Evolutionary conservation across 495 filamentous ascomycete genomes (phyloP), one percentile per base, ranked within the genome.

Genomic region (Penicilliopsis zonata): DNA sequence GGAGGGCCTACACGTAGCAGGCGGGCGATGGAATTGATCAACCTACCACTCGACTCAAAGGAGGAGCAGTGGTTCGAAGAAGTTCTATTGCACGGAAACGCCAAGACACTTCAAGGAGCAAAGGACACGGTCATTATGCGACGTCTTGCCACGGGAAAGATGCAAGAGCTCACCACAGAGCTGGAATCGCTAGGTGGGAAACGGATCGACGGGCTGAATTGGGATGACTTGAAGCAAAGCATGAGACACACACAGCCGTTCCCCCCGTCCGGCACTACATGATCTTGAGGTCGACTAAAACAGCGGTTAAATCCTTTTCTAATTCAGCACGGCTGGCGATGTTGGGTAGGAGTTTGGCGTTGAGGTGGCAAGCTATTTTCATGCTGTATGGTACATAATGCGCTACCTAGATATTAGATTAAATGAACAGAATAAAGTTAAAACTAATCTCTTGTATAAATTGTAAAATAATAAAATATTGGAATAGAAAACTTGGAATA

Each of bases 41-140:
- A 72, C 38, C 53, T 86, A 38, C 79, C 82, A 3, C 68, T 86
- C 17, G 70, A 67, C 33, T 57, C 61, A 5, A 61, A 70, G 21
- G 83, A 90, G 53, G 80, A 84, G 46, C 40, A 50, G 24, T 87
- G 82, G 82, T 74, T 87, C 33, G 70, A 73, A 33, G 68, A 76
- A 10, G 72, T 64, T 33, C 46, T 90, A 21, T 53, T 69, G 5
- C 57, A 62, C 17, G 78, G 78, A 10, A 73, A 69, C 28, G 79
- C 75, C 6, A 71, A 61, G 37, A 59, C 59, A n/a, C 48, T 76
- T 1, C 69, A 67, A 31, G 74, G 70, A 1, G 70, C 80, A 1
- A 77, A 62, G 42, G 78, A 83, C 37, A 78, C 81, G 0, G 60
- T 81, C 17, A 65, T 78, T 53, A 76, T 84, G 76, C 61, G 82